Evolutionary conservation across 805 yeast species (phyloP), one percentile per base, ranked within the genome.

Genomic region (Blastobotrys mokoenaii): DNA sequence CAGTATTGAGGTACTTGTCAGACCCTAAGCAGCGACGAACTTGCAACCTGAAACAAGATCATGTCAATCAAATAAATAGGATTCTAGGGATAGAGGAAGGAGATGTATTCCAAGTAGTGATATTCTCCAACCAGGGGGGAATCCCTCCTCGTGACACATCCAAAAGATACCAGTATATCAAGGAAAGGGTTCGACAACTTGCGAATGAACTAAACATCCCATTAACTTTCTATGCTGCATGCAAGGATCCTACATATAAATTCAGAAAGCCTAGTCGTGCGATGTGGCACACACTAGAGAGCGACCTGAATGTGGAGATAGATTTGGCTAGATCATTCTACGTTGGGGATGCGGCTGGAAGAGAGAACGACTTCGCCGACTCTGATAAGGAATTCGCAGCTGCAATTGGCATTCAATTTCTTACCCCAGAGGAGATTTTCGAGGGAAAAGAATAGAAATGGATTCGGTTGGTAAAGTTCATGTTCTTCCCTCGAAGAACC

Each of bases 341-440:
- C 61, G 89, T 88, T n/a, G 98, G 98, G 4, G 98, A 90, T 66
- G 97, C 97, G 0, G 97, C 96, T 5, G 98, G 97, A 0, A 69
- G 97, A 44, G 56, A 59, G 1, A 62, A 58, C 0, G 97, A 90
- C 62, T 84, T 82, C 59, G 84, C 93, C 69, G 88, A 84, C 54
- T 76, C 84, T 41, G 98, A 90, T 61, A 62, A 60, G 51, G 59
- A 49, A 45, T 89, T 89, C 69, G 96, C 97, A 0, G 51, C 68
- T 37, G 70, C 67, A 15, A 57, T 74, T 1, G 76, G 76, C 0
- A 38, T 87, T 1, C 50, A 53, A 16, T 90, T 86, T 56, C 65
- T 66, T 43, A 66, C 77, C 0, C 97, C 97, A 0, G 97, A 90
- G 54, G 80, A 81, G 41, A 68, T 68, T 45, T 82, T 17, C 16